Conservation (phyloP, 1,284 basidiomycete species). For the Apiotrichum mycotoxinovorans region DNA sequence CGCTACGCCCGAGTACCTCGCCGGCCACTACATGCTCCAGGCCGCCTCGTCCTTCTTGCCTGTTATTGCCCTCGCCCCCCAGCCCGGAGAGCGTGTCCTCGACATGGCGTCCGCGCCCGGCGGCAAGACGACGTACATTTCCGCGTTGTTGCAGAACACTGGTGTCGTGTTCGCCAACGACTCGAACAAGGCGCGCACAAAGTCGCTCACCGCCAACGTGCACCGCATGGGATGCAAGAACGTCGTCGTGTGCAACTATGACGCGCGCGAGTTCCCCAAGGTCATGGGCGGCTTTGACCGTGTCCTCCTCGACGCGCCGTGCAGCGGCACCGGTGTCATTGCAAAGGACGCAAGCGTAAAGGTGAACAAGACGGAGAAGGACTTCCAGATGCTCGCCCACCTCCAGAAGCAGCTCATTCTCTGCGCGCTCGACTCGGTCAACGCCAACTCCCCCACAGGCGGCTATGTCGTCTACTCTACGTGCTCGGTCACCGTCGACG, state of each 20-base stretch:
- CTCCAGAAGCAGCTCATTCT: conserved; percentile 98
- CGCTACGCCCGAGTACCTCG: conserved; percentile 97
- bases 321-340: conserved; percentile 97
- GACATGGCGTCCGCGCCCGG: conserved; percentile 99
- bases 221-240: conserved; percentile 98
- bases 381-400: conserved; percentile 91
- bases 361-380: conserved; percentile 93
- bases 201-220: conserved; percentile 93
- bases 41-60: conserved; percentile 99
- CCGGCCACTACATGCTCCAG: conserved; percentile 99
- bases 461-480: conserved; percentile 98
- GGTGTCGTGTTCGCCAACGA: conserved; percentile 99
- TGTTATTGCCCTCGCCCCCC: conserved; percentile 89
- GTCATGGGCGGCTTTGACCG: conserved; percentile 98
- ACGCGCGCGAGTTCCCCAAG: conserved; percentile 98
- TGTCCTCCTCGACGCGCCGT: conserved; percentile 93
- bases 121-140: conserved; percentile 95
- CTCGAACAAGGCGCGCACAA: conserved; percentile 88
- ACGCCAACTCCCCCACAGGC: conserved; percentile 81
- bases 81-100: conserved; percentile 88
- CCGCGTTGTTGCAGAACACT: conserved; percentile 95
- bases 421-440: conserved; percentile 95
- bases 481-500: conserved; percentile 96
- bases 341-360: conserved; percentile 97
- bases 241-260: conserved; percentile 94